These are phyloP conservation scores for Ceriops tagal DNA, from an alignment of 345 rosid species.

Conservation along the genomic window DNA sequence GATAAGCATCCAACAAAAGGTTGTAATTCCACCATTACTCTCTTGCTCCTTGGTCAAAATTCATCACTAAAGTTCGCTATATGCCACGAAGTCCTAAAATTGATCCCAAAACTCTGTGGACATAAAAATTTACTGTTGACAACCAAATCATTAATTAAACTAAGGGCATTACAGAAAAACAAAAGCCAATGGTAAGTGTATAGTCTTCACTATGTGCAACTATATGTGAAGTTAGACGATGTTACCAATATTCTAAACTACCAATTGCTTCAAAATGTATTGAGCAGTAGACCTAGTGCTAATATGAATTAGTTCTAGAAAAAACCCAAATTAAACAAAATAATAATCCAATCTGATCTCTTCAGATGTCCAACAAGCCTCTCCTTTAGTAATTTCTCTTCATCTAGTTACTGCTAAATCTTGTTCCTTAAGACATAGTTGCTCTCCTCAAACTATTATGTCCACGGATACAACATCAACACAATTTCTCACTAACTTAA, in stretches of 20 bases:
- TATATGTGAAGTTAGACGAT: no score
- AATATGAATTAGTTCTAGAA: no score
- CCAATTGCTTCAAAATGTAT: no score
- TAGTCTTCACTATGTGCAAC: no score
- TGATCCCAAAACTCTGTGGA: not conserved
- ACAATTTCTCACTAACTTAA: no score
- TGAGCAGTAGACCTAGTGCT: no score
- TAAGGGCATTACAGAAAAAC: no score
- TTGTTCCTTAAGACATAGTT: not conserved
- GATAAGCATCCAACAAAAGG: not conserved
- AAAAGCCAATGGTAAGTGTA: no score
- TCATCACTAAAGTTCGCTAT: not conserved
- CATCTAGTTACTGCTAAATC: not conserved
- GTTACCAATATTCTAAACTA: no score
- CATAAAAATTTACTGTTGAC: not conserved
- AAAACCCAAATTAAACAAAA: no score
- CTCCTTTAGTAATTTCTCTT: not conserved
- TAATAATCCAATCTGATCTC: no score
- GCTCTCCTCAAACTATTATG: not conserved
- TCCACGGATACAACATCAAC: not conserved
- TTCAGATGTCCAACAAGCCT: not conserved
- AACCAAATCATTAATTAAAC: no score
- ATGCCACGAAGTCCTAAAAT: not conserved
- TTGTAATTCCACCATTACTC: not conserved
- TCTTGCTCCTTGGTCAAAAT: not conserved